phyloP scores from a whole-genome alignment of 345 rosid genomes.

The Crucihimalaya himalaica region DNA sequence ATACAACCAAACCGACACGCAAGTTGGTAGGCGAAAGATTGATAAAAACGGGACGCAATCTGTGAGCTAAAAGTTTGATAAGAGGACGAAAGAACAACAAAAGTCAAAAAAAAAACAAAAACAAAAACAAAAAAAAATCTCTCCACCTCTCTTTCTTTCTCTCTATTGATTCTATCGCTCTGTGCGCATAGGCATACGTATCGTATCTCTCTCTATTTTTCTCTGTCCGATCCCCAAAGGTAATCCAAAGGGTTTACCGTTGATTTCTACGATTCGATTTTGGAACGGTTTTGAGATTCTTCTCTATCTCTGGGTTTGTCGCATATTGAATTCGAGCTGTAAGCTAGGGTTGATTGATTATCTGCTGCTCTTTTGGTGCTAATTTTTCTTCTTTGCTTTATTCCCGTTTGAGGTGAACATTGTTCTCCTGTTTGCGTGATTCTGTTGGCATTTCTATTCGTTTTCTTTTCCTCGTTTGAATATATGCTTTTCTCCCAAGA shows the following conservation, averaged over 20 bases:
- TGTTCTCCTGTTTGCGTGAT: constrained; percentile 35
- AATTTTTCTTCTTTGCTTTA: background rate
- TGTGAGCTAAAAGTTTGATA: background rate
- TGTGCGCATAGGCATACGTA: constrained; percentile 16
- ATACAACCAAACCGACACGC: constrained; percentile 36
- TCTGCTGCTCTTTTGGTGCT: constrained; percentile 24
- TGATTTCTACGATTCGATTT: constrained; percentile 17
- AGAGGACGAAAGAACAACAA: constrained; percentile 4
- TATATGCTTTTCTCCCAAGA: constrained; percentile 30
- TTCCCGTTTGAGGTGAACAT: constrained; percentile 24
- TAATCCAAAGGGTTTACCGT: constrained; percentile 22
- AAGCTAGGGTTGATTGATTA: constrained; percentile 37
- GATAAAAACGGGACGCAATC: constrained; percentile 38
- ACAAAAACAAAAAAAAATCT: constrained; percentile 15
- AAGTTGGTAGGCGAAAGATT: background rate
- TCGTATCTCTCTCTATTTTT: background rate
- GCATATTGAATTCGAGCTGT: constrained; percentile 9
- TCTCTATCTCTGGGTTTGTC: background rate
- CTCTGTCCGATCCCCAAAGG: constrained; percentile 31
- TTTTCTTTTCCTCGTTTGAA: constrained; percentile 15
- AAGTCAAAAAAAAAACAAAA: constrained; percentile 15
- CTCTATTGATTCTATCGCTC: constrained; percentile 42
- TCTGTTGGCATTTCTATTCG: constrained; percentile 31
- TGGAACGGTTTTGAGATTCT: constrained; percentile 14
- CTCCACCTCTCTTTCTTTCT: constrained; percentile 34